Conservation (phyloP, 2,329 filamentous ascomycete genomes). For the Anthostomella pinea region DNA sequence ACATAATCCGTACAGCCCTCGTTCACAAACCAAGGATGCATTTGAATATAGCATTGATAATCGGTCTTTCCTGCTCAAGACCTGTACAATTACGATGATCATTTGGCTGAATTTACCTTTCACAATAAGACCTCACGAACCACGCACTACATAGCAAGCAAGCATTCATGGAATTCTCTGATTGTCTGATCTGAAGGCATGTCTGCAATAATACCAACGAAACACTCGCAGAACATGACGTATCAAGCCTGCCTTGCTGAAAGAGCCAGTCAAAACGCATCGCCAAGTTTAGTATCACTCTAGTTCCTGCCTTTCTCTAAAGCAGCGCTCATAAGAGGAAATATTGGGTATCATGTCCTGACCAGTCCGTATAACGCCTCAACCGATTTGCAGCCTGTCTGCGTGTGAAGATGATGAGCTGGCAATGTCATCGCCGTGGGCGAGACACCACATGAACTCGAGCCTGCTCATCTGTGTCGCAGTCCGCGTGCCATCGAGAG, state of each 20-base stretch:
- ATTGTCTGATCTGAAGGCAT: conserved; percentile 23
- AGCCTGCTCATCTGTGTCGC: conserved; percentile 22
- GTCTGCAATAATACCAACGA: conserved; percentile 27
- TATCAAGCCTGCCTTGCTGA: conserved; percentile 18
- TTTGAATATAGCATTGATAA: too few relatives aligned
- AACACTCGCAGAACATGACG: conserved; percentile 22
- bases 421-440: conserved; percentile 16
- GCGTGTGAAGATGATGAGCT: conserved; percentile 21
- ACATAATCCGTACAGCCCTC: too few relatives aligned
- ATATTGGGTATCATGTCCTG: conserved; percentile 35
- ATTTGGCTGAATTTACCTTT: too few relatives aligned
- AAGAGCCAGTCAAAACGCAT: too few relatives aligned
- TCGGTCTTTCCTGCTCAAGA: too few relatives aligned
- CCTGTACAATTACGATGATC: too few relatives aligned
- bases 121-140: too few relatives aligned
- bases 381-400: conserved; percentile 25
- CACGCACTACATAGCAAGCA: too few relatives aligned
- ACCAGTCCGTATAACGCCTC: conserved; percentile 33
- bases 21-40: too few relatives aligned
- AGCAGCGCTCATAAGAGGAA: conserved; percentile 20
- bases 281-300: conserved; percentile 11
- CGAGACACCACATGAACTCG: conserved; percentile 16
- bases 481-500: conserved; percentile 19
- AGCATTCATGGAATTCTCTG: too few relatives aligned
- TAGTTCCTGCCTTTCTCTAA: conserved; percentile 17